Evolutionary conservation across 208 protist genomes (phyloP).

Genomic region (Jaenimonas drosophilae): DNA sequence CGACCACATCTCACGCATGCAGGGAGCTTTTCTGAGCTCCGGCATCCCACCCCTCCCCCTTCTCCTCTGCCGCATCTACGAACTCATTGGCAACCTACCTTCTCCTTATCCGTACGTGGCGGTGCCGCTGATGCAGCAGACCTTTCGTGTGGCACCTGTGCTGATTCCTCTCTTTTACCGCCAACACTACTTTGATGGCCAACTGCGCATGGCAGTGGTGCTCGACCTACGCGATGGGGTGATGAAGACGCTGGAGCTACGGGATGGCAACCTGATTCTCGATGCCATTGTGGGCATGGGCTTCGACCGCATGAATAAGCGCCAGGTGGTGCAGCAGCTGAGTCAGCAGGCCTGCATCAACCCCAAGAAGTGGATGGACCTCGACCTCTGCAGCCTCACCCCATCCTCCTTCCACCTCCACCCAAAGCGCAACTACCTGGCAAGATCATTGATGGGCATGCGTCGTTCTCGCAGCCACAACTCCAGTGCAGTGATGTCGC

Average conservation of each 20-base stretch:
- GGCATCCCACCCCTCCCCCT: conserved; percentile 40
- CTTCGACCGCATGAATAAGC: conserved; percentile 39
- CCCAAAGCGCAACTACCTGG: neutral
- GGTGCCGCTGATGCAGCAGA: conserved; percentile 36
- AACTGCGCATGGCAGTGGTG: conserved; percentile 30
- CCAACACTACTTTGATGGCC: conserved; percentile 41
- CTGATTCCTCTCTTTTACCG: conserved; percentile 37
- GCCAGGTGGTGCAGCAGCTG: conserved; percentile 24
- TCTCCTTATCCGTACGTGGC: conserved; percentile 46
- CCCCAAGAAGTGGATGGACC: neutral
- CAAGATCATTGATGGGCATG: no score
- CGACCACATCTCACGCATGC: conserved; percentile 33
- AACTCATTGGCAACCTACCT: conserved; percentile 39
- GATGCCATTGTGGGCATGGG: conserved; percentile 29
- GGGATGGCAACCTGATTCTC: conserved; percentile 28
- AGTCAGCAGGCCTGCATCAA: conserved; percentile 4
- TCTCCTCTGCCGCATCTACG: conserved; percentile 43
- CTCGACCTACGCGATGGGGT: conserved; percentile 45
- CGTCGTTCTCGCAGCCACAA: conserved; percentile 4
- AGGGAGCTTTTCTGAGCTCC: conserved; percentile 28
- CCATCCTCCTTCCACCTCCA: neutral
- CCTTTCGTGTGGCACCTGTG: conserved; percentile 33
- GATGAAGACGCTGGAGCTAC: conserved; percentile 40
- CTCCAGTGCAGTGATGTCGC: conserved; percentile 13
- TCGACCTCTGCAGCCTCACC: neutral